Evolutionary conservation across 352 stramenopile genomes (phyloP), one percentile per base, ranked within the genome.

Genomic region (Phytophthora meadii): DNA sequence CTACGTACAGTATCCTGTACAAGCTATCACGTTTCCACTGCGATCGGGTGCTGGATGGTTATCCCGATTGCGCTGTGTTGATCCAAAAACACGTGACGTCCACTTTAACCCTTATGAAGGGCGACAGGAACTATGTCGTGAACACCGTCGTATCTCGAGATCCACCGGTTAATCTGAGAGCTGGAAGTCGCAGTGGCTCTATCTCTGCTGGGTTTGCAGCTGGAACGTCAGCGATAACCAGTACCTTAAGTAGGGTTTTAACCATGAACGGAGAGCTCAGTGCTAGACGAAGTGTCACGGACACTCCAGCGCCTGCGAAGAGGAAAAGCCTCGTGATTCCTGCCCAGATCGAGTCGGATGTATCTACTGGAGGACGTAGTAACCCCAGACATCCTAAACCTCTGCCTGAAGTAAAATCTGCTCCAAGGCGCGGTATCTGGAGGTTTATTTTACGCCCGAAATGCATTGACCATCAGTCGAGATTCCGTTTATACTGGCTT

Each of bases 1-100:
- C 72, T 0, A 93, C 84, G 0, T 93, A 91, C 52, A 82, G 70
- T 2, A 85, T 87, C 28, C 61, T 93, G 1, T 93, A 91, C 68
- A 83, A 81, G 49, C 60, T 93, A 4, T 77, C 79, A n/a, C 70
- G 82, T 0, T 89, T 89, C 42, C 79, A 92, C 54, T 82, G 65
- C 0, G 77, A 90, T 11, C 61, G 73, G 0, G 65, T 92, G 1
- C 62, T 90, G 0, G 69, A 87, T 42, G 79, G 79, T 0, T 90
- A 92, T 39, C 81, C 83, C 0, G 51, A 61, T 1, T 85, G 74
- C 24, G 74, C 76, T 0, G 45, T 28, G 3, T 62, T 67, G 22
- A 87, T 87, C 8, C 30, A 36, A 36, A 36, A 36, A 10, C 30
- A 36, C 30, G 30, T 36, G 9, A 48, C 58, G 1, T 52, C 27